Base-by-base conservation (phyloP, 805 yeast genomes). In the Naumovozyma baii region DNA sequence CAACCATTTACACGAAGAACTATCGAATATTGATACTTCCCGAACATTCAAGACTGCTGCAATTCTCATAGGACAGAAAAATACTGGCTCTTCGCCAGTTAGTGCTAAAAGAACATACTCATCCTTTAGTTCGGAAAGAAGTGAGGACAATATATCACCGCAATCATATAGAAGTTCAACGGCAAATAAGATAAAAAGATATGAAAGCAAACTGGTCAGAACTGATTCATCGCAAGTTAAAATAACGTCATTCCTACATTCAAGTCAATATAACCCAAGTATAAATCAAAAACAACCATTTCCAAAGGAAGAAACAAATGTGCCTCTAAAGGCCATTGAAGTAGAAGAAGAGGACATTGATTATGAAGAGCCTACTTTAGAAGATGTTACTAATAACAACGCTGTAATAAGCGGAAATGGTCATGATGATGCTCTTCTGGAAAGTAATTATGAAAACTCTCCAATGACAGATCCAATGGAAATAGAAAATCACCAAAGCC, bases 31-130 rank as follows among this genome's bases (percentile, higher is more conserved):
- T 5, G 95, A 86, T 48, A 66, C 77, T 0, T 72, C 86, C 2
- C 69, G 96, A 32, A 70, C 73, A 2, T 88, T 78, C 56, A 68
- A 75, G 36, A 71, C 86, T 0, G 92, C 83, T 43, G 71, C 79
- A 2, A 62, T 75, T 0, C 48, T 74, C 13, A 62, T 72, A 33
- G 61, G 52, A 18, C 36, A 35, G 33, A 40, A 43, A 26, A 22
- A 36, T 3, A n/a, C 10, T 10, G 18, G 20, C 14, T 17, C 15
- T 19, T 13, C 15, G 12, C 3, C 16, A 5, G 26, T 14, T 13
- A 8, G 30, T 4, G 5, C 13, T 12, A 9, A 13, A 5, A 22
- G 9, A 7, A 22, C 7, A 22, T 10, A 22, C 10, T 7, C 10
- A 22, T 13, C 18, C 3, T 9, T 15, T n/a, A 29, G 13, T 15